These are phyloP conservation scores for Helianthus tuberosus DNA, from an alignment of 129 eudicot species.

Conservation along the genomic window DNA sequence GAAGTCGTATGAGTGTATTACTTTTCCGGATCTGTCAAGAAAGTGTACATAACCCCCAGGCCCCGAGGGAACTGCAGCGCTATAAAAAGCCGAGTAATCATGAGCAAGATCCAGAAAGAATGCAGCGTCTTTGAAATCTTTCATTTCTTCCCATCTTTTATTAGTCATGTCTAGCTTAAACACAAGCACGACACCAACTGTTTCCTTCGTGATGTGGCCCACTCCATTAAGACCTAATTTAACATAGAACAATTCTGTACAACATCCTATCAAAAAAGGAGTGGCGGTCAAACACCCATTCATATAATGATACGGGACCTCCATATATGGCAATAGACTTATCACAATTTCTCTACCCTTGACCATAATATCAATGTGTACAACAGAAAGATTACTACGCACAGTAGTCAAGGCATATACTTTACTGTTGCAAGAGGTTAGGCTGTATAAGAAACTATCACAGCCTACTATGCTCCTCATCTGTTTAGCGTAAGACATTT, in stretches of 20 bases:
- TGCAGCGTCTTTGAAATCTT: neutral
- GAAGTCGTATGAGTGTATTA: constrained; percentile 11
- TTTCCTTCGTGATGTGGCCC: neutral
- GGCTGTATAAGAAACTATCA: neutral
- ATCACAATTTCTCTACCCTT: neutral
- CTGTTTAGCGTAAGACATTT: constrained; percentile 21
- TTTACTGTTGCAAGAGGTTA: constrained; percentile 13
- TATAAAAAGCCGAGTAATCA: neutral
- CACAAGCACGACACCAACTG: neutral
- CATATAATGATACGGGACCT: neutral
- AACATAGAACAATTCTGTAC: constrained; percentile 9
- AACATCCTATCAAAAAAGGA: constrained; percentile 1
- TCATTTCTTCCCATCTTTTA: constrained; percentile 12
- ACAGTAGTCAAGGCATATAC: neutral
- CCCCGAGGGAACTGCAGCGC: neutral
- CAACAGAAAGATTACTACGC: neutral
- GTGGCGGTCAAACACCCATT: accelerated
- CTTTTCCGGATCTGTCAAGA: neutral
- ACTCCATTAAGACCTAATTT: neutral
- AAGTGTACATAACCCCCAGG: constrained; percentile 25
- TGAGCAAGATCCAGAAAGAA: constrained; percentile 14
- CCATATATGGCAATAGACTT: neutral
- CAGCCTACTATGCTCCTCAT: neutral
- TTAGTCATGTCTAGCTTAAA: constrained; percentile 17
- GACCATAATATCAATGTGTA: constrained; percentile 13